Evolutionary conservation across 2,329 filamentous ascomycete genomes (phyloP), one percentile per base, ranked within the genome.

Genomic region (Plenodomus tracheiphilus): DNA sequence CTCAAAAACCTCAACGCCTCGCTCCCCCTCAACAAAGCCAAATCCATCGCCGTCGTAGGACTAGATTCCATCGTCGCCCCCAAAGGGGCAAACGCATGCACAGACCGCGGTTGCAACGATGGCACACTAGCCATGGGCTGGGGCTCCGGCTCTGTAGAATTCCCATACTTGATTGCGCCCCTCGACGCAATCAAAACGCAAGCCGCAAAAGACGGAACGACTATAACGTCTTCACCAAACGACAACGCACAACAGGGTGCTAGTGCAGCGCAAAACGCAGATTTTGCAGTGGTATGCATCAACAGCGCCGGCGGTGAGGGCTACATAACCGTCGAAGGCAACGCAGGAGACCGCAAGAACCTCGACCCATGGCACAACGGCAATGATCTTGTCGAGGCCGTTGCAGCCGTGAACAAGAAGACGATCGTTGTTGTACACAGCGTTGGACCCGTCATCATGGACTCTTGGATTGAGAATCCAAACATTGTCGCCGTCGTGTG

Each of bases 41-140:
- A 68, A 89, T 93, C 59, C 91, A 44, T 82, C 21, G 70, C 70
- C 10, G 66, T 73, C 15, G 66, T 97, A 60, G 93, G 93, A 17
- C 86, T 90, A 43, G 93, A 97, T 70, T 88, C 91, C 15, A 88
- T 88, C 1, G 79, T 85, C 15, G 93, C 89, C 66, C 78, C 81
- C 0, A 79, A 79, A 18, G 93, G 93, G 1, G 85, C 89, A 20
- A 96, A 97, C 62, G 85, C 87, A 21, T 97, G 91, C 41, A 50
- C 65, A 9, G 88, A 95, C 71, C 83, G 88, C 22, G 84, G 71
- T 62, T 86, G 78, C 68, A 77, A 74, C 68, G 79, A 82, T 36
- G 83, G 83, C 13, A 85, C 83, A 2, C 75, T 89, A 3, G 85
- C 84, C 15, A 87, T 87, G 83, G 85, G 84, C 36, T 86, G 85